Conservation (phyloP, 305 asterid genomes). For the Solanum hybrid region DNA sequence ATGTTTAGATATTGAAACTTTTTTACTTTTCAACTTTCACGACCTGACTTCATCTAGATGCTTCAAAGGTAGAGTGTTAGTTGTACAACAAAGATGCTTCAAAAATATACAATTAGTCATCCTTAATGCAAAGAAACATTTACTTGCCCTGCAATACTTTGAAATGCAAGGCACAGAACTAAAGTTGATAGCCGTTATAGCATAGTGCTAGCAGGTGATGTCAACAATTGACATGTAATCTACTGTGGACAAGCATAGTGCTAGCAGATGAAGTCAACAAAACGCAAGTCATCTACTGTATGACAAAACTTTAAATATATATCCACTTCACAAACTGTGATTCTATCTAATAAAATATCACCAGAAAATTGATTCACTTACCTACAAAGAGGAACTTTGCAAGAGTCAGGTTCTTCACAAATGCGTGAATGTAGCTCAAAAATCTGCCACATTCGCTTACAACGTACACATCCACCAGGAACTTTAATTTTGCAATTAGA, state of each 20-base stretch:
- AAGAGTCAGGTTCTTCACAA: conserved; percentile 63
- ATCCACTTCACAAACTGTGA: background rate
- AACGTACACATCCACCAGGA: conserved; percentile 77
- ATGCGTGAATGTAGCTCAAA: conserved; percentile 76
- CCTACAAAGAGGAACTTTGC: conserved; percentile 95
- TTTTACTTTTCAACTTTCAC: background rate
- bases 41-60: background rate
- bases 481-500: conserved; percentile 59
- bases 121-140: background rate
- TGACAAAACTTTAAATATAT: background rate
- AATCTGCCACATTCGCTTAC: conserved; percentile 94
- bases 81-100: background rate
- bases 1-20: background rate
- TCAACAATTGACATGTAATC: background rate
- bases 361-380: conserved; percentile 8
- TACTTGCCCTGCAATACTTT: background rate
- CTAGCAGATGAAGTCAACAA: background rate
- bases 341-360: background rate
- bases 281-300: background rate
- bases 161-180: background rate
- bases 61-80: background rate
- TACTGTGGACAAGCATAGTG: background rate
- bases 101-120: background rate
- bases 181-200: background rate
- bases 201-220: background rate